These are phyloP conservation scores for Neofusicoccum cordaticola DNA, from an alignment of 2,329 filamentous ascomycete species.

Conservation along the genomic window DNA sequence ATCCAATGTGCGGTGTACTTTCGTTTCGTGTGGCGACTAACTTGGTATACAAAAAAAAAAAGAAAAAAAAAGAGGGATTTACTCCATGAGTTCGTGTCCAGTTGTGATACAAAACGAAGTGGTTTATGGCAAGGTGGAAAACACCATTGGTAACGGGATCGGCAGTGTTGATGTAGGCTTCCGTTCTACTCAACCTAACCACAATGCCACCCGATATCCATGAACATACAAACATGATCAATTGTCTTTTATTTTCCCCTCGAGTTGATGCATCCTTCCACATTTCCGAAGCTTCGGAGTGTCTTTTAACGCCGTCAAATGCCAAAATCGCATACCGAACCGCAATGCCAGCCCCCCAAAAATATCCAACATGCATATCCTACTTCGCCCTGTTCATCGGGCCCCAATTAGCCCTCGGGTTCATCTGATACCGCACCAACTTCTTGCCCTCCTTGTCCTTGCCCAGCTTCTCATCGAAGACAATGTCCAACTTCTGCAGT, in stretches of 20 bases:
- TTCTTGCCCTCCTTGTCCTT: constrained; percentile 63
- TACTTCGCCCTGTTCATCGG: constrained; percentile 62
- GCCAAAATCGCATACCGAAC: too few species aligned
- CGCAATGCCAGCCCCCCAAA: background rate
- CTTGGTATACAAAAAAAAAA: too few species aligned
- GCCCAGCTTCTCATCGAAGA: constrained; percentile 79
- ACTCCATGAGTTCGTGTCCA: background rate
- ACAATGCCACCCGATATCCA: background rate
- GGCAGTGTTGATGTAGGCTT: background rate
- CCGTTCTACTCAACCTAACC: background rate
- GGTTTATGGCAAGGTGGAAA: too few species aligned
- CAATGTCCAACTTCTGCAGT: constrained; percentile 53
- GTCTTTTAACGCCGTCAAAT: too few species aligned
- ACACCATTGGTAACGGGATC: background rate
- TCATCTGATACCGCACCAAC: constrained; percentile 82
- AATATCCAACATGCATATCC: background rate
- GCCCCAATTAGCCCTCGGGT: constrained; percentile 91
- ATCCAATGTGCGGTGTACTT: too few species aligned
- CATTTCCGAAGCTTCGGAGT: background rate
- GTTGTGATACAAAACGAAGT: too few species aligned
- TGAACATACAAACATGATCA: background rate
- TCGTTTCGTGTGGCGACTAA: too few species aligned
- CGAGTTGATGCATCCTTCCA: background rate
- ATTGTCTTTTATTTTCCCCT: background rate
- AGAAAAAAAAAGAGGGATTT: background rate